These are phyloP conservation scores for Aspergillus funiculosus DNA, from an alignment of 495 filamentous ascomycete genomes.

Conservation along the genomic window DNA sequence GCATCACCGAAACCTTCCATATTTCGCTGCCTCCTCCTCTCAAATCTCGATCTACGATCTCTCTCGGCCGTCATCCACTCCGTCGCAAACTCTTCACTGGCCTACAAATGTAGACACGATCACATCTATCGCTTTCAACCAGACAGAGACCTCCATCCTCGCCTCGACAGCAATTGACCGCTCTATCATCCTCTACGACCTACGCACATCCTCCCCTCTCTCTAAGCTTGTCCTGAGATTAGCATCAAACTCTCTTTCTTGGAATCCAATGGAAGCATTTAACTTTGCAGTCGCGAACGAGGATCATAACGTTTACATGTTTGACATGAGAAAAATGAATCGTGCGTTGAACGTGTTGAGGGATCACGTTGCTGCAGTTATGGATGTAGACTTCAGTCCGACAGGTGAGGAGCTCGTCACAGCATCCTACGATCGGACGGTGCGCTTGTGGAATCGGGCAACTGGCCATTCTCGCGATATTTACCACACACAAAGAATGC, in stretches of 20 bases:
- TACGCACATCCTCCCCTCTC: slow-evolving; percentile 80
- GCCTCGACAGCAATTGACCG: slow-evolving; percentile 79
- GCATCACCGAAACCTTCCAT: slow-evolving; percentile 66
- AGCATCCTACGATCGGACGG: slow-evolving; percentile 77
- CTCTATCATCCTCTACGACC: slow-evolving; percentile 79
- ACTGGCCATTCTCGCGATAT: slow-evolving; percentile 83
- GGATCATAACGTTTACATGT: slow-evolving; percentile 75
- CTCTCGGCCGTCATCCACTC: slow-evolving; percentile 61
- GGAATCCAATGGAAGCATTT: slow-evolving; percentile 96
- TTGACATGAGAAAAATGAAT: slow-evolving; percentile 80
- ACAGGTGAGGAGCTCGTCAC: slow-evolving; percentile 91
- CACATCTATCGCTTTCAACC: slow-evolving; percentile 83
- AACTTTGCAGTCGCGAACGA: slow-evolving; percentile 81
- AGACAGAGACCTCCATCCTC: slow-evolving; percentile 84
- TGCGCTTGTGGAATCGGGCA: slow-evolving; percentile 74
- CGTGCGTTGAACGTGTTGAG: slow-evolving; percentile 87
- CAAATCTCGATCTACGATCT: slow-evolving; percentile 84
- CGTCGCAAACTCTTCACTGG: slow-evolving; percentile 78
- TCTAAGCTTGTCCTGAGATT: slow-evolving; percentile 72
- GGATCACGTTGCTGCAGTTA: slow-evolving; percentile 92
- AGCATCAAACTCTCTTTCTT: slow-evolving; percentile 77
- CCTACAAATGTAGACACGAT: slow-evolving; percentile 89
- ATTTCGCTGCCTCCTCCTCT: slow-evolving; percentile 73
- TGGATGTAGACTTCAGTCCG: slow-evolving; percentile 93
- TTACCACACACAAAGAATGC: slow-evolving; percentile 98